Conservation (phyloP, 306 rosid species). For the Macrotyloma uniflorum region DNA sequence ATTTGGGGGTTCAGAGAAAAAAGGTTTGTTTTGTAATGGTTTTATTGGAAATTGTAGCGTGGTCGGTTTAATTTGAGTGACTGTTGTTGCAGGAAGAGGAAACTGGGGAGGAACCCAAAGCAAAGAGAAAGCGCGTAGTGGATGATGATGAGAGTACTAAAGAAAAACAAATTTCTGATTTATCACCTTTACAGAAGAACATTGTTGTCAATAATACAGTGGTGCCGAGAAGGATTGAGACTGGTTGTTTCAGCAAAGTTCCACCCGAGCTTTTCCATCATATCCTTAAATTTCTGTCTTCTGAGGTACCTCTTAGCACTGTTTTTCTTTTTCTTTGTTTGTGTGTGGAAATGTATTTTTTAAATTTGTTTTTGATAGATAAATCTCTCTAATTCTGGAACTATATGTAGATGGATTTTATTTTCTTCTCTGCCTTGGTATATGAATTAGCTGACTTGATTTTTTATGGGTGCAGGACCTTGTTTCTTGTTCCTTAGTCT, state of each 20-base stretch:
- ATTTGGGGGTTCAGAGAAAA: conserved; percentile 15
- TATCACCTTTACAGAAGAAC: conserved; percentile 35
- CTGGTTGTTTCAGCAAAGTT: conserved; percentile 69
- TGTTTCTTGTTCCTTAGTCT: conserved; percentile 75
- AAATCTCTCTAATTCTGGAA: not conserved
- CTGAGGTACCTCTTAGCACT: conserved; percentile 56
- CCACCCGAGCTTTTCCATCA: conserved; percentile 84
- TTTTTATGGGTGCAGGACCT: conserved; percentile 68
- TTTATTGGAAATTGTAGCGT: not conserved
- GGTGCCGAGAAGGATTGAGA: conserved; percentile 58
- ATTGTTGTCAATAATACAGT: conserved; percentile 26
- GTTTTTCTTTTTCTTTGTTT: not conserved
- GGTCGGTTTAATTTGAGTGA: conserved; percentile 12
- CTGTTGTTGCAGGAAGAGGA: conserved; percentile 60
- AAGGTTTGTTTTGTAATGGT: not conserved
- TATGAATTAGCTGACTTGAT: conserved; percentile 27
- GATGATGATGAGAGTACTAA: conserved; percentile 19
- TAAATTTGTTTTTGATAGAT: not conserved
- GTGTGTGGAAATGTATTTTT: not conserved
- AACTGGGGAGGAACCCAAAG: conserved; percentile 49
- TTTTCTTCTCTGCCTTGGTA: conserved; percentile 9
- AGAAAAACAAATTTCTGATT: conserved; percentile 18
- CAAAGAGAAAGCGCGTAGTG: conserved; percentile 57
- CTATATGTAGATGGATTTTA: not conserved
- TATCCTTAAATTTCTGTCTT: conserved; percentile 88